Base-by-base conservation (phyloP, 495 filamentous ascomycete species). In the Choiromyces venosus region DNA sequence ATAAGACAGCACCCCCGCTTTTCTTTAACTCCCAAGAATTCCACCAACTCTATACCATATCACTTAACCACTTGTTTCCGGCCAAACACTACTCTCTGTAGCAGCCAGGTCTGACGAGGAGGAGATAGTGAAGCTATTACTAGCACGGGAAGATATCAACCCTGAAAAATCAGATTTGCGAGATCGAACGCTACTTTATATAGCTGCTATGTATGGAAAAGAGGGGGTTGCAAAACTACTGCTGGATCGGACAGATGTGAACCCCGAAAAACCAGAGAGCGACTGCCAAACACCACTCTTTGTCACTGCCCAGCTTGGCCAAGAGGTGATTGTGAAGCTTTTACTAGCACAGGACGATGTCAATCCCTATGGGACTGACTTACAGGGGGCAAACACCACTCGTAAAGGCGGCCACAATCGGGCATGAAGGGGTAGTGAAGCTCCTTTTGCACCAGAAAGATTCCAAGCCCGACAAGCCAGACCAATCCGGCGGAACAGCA, bases 211-310 rank as follows among this genome's bases (percentile, higher is more conserved):
- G 1, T 8, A 64, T 1, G 33, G 29, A 4, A 5, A 52, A 2
- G 69, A 71, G 33, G 37, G 14, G 36, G 10, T n/a, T 33, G 21
- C 1, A 39, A 33, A 29, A 10, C 39, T 70, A 33, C 73, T 83
- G 37, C 19, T 78, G 16, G 73, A 66, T 5, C 18, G 40, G 37
- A 73, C 73, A 21, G 78, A 71, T 38, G 79, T 82, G 19, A 71
- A 83, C 36, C 66, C 83, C 21, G 72, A 84, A 52, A 68, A 70
- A 0, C 74, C 66, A 10, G 83, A 85, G 77, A 71, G 76, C n/a
- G 67, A 37, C 33, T 82, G 83, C 19, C 74, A 75, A 37, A 83
- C 74, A 69, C 74, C 74, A 37, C 74, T 76, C 37, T 29, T 33
- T 3, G 33, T 3, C 12, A 71, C 74, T 35, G 82, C 80, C 40